Percentiles rank a stretch among this genome's conserved stretches.
phyloP scores from a whole-genome alignment of 805 yeast genomes.

The Jamesozyma jinghongensis region DNA sequence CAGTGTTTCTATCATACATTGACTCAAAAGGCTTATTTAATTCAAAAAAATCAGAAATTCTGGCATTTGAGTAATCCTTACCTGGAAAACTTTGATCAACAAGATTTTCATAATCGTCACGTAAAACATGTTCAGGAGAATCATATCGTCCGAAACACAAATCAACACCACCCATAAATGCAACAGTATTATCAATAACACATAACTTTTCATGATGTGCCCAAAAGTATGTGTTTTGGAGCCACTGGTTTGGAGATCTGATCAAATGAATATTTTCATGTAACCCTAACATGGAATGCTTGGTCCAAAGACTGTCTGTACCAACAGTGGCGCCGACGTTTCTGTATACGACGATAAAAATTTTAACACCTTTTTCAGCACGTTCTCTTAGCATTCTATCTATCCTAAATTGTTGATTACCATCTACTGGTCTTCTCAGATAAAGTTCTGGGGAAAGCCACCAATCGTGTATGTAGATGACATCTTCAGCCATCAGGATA shows the following conservation, averaged over 20 bases:
- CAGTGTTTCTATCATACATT: slow-evolving; percentile 71
- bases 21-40: slow-evolving; percentile 83
- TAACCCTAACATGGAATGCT: slow-evolving; percentile 79
- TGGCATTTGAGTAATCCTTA: slow-evolving; percentile 93
- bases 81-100: slow-evolving; percentile 75
- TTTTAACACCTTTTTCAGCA: slow-evolving; percentile 92
- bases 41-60: slow-evolving; percentile 76
- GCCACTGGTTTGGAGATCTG: slow-evolving; percentile 90
- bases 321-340: slow-evolving; percentile 91
- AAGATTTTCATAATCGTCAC: slow-evolving; percentile 56
- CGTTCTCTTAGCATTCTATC: slow-evolving; percentile 81
- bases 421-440: slow-evolving; percentile 87
- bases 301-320: slow-evolving; percentile 89
- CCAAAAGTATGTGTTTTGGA: slow-evolving; percentile 93
- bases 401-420: slow-evolving; percentile 87
- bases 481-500: slow-evolving; percentile 85
- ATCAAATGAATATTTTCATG: slow-evolving; percentile 83
- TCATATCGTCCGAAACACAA: slow-evolving; percentile 93
- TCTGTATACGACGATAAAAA: slow-evolving; percentile 83
- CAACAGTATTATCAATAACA: slow-evolving; percentile 77
- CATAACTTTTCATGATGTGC: slow-evolving; percentile 96
- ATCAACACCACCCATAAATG: slow-evolving; percentile 93
- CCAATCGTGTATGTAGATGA: slow-evolving; percentile 94
- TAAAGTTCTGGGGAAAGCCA: slow-evolving; percentile 95
- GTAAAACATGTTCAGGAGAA: slow-evolving; percentile 87